phyloP scores from a whole-genome alignment of 371 early-diverging fungal genomes.

The Rhizopus sp. region DNA sequence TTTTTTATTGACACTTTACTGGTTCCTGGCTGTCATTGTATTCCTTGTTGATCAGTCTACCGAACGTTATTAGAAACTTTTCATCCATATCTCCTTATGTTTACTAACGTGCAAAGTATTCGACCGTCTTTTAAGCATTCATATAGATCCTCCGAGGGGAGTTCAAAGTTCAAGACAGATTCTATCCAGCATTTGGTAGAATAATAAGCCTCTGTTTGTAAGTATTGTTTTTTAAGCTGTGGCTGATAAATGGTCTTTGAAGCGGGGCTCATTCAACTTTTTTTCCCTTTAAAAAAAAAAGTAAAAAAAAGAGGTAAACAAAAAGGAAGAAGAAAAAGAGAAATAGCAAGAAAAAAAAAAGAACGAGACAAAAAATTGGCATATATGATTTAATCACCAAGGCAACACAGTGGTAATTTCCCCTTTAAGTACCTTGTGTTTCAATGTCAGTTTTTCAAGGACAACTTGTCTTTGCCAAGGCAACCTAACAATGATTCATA shows the following conservation, averaged over 20 bases:
- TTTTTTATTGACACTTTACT: neutral
- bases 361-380: neutral
- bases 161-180: conserved; percentile 44
- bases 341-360: neutral
- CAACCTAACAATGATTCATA: neutral
- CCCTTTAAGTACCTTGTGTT: neutral
- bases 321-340: neutral
- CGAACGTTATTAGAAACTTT: neutral
- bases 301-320: conserved; percentile 3
- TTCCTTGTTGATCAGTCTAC: neutral
- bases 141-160: conserved; percentile 51
- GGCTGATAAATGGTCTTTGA: conserved; percentile 11
- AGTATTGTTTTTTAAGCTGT: conserved; percentile 10
- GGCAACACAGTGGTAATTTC: neutral
- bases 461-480: neutral
- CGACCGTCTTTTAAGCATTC: conserved; percentile 79
- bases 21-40: neutral
- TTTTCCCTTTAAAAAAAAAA: conserved; percentile 9
- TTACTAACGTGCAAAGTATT: conserved; percentile 74
- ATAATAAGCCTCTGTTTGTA: conserved; percentile 4
- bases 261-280: conserved; percentile 23
- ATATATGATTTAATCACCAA: neutral
- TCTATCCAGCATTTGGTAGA: conserved; percentile 59
- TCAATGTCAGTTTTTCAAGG: conserved; percentile 1
- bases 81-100: neutral